These are phyloP conservation scores for Mycena floridula DNA, from an alignment of 768 basidiomycete genomes.

Conservation along the genomic window DNA sequence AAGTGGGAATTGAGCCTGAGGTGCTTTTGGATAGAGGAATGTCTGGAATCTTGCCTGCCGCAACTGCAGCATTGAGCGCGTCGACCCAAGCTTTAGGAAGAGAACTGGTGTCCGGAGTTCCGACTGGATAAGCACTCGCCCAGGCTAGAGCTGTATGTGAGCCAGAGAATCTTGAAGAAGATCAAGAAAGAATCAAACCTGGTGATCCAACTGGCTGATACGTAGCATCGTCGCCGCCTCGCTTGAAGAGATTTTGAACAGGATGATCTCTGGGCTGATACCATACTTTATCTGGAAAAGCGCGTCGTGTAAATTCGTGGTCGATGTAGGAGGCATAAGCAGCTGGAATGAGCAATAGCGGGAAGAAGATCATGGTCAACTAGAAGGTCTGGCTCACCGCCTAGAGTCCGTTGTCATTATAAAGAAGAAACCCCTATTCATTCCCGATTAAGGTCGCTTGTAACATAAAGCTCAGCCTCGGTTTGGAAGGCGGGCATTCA, in stretches of 20 bases:
- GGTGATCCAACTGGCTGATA: constrained; percentile 57
- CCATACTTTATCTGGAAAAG: constrained; percentile 43
- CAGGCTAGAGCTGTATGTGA: constrained; percentile 49
- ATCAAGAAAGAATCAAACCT: constrained; percentile 29
- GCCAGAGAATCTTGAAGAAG: constrained; percentile 2
- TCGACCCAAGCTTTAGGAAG: constrained; percentile 69
- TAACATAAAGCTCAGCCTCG: too few species aligned
- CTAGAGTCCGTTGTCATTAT: too few species aligned
- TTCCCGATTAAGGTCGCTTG: too few species aligned
- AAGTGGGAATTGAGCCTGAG: constrained; percentile 32
- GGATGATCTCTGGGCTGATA: constrained; percentile 57
- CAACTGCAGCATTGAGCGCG: constrained; percentile 61
- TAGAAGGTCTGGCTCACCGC: too few species aligned
- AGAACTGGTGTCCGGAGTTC: constrained; percentile 35
- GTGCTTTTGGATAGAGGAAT: constrained; percentile 43
- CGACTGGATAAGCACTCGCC: constrained; percentile 52
- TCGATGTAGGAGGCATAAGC: constrained; percentile 20
- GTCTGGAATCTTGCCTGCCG: constrained; percentile 68
- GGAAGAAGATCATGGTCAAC: constrained; percentile 16
- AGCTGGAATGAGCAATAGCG: constrained; percentile 13
- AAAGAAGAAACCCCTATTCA: too few species aligned
- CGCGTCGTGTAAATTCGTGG: constrained; percentile 17
- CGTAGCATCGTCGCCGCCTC: constrained; percentile 35
- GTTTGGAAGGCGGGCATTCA: too few species aligned
- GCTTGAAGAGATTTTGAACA: constrained; percentile 56